Base-by-base conservation (phyloP, 208 protist genomes). In the Naegleria gruberi region DNA sequence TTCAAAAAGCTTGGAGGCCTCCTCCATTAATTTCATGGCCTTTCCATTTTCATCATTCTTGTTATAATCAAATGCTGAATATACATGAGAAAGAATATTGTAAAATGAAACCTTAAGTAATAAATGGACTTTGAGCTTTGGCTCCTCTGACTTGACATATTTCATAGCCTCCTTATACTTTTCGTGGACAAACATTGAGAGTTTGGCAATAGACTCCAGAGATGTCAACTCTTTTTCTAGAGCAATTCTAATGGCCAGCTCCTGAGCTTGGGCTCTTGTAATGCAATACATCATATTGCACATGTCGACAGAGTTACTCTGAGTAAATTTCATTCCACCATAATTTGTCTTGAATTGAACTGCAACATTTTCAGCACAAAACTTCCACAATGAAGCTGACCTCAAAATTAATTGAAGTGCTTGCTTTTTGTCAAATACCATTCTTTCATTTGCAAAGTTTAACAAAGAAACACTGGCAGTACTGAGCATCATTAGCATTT, bases 1-100 rank as follows among this genome's bases (percentile, higher is more conserved):
- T 26, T 77, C 65, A 77, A 77, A 77, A 12, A 37, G 26, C n/a
- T 77, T 77, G 6, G 34, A 37, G 19, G 65, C 65, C 8, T 77
- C 65, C 26, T 77, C 65, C 8, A 77, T 8, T 37, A 77, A 77
- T 77, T 77, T 77, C 6, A 77, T 37, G n/a, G 65, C 65, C n/a
- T 37, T 77, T 37, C 65, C 65, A 77, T 77, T 77, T 77, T 77
- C 65, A 37, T 77, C 65, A 37, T 77, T 77, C 65, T 77, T 77
- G 8, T 77, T 77, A n/a, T 77, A 77, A 77, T 77, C 6, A 77
- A 77, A 37, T 37, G 65, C 65, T 37, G 26, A 37, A 77, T 77
- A 77, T 26, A 77, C 34, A n/a, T 77, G 65, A 37, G 65, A 77
- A 12, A 77, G 26, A 8, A 77, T 77, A 77, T 77, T 26, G 34